Evolutionary conservation across 495 filamentous ascomycete species (phyloP).

Genomic region (Parachaetomium inaequale): DNA sequence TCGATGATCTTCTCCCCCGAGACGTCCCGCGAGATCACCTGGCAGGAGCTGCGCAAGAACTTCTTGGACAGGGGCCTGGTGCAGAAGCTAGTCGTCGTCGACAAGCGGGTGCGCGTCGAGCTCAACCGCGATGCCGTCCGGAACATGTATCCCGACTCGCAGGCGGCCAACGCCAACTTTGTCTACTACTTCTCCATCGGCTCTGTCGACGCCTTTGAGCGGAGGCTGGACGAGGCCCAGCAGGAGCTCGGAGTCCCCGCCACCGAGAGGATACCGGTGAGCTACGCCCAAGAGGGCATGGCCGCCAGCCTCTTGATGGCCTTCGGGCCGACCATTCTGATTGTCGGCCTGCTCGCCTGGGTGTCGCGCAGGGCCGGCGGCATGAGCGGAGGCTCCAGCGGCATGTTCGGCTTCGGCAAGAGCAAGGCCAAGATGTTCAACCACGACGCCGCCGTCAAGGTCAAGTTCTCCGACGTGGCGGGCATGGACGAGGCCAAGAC

Average conservation of each 20-base stretch:
- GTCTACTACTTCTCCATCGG: constrained; percentile 94
- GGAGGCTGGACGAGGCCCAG: constrained; percentile 81
- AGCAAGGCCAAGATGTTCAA: constrained; percentile 96
- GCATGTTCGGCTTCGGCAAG: constrained; percentile 92
- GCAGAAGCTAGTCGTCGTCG: constrained; percentile 80
- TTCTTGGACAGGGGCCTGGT: constrained; percentile 96
- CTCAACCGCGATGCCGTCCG: constrained; percentile 77
- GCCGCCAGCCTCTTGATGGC: constrained; percentile 62
- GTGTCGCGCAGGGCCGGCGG: constrained; percentile 59
- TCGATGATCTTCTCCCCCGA: constrained; percentile 21
- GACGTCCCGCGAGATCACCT: constrained; percentile 72
- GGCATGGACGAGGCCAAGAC: constrained; percentile 98
- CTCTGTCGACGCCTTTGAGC: constrained; percentile 88
- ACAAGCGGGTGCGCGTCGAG: constrained; percentile 72
- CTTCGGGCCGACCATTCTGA: constrained; percentile 81
- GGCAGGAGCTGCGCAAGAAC: constrained; percentile 89
- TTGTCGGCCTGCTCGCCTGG: constrained; percentile 75
- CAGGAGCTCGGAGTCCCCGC: constrained; percentile 77
- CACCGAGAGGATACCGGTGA: constrained; percentile 83
- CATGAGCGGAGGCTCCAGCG: constrained; percentile 60
- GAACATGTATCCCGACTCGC: constrained; percentile 76
- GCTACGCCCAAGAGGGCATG: constrained; percentile 73
- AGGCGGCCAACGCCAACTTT: constrained; percentile 64
- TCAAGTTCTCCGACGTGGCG: constrained; percentile 94
- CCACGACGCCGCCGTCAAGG: constrained; percentile 91